Evolutionary conservation across 192 early-diverging fungal genomes (phyloP).

Genomic region (Globomyces pollinis-pini): DNA sequence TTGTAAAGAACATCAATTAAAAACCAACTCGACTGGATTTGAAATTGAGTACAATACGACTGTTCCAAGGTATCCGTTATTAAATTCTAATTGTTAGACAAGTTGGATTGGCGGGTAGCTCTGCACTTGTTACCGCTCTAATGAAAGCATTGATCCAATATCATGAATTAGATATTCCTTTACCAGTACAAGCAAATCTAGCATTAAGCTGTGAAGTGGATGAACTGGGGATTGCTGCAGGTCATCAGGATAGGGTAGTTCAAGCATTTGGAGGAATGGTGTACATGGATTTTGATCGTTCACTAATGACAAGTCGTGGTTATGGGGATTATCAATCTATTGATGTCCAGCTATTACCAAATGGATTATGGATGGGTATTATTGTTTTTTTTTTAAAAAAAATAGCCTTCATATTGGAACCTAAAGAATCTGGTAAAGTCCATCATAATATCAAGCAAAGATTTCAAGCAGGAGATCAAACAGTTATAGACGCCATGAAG

Average conservation of each 20-base stretch:
- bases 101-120: slow-evolving; percentile 39
- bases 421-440: slow-evolving; percentile 48
- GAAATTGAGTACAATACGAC: slow-evolving; percentile 44
- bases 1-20: slow-evolving; percentile 18
- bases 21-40: slow-evolving; percentile 41
- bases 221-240: slow-evolving; percentile 50
- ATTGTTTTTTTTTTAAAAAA: too few relatives aligned
- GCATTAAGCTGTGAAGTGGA: slow-evolving; percentile 46
- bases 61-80: too few relatives aligned
- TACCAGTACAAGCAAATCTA: slow-evolving; percentile 42
- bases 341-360: slow-evolving; percentile 26
- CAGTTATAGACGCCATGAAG: slow-evolving; percentile 42
- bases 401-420: slow-evolving; percentile 47
- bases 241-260: slow-evolving; percentile 59
- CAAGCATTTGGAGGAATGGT: slow-evolving; percentile 55
- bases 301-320: slow-evolving; percentile 34
- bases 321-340: slow-evolving; percentile 44
- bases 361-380: slow-evolving; percentile 28
- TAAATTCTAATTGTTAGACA: too few relatives aligned
- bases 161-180: slow-evolving; percentile 34
- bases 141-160: slow-evolving; percentile 36
- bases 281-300: slow-evolving; percentile 55
- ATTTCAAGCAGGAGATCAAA: slow-evolving; percentile 43
- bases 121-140: slow-evolving; percentile 51
- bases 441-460: slow-evolving; percentile 44